These are phyloP conservation scores for Linum tenue DNA, from an alignment of 345 rosid species.

Conservation along the genomic window DNA sequence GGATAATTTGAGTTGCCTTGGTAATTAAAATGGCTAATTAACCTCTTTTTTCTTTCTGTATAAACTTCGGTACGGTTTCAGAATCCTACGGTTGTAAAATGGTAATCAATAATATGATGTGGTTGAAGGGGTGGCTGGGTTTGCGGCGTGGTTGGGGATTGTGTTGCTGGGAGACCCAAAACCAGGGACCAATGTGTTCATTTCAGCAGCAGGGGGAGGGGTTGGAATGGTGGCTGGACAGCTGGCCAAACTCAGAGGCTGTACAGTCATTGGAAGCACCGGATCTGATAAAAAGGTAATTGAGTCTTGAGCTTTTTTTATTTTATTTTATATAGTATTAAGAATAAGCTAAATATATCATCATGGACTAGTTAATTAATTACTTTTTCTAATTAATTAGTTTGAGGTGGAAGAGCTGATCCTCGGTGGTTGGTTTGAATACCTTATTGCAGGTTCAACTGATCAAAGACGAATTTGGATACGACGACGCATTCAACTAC, in stretches of 20 bases:
- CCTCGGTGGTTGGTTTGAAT: no score
- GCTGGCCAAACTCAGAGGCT: conserved; percentile 40
- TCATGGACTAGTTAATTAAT: no score
- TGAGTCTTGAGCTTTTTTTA: background rate
- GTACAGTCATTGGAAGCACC: conserved; percentile 39
- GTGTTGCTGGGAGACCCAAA: conserved; percentile 31
- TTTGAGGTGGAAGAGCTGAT: no score
- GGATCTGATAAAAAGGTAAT: conserved; percentile 42
- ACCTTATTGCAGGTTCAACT: conserved; percentile 23
- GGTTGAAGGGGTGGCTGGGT: conserved; percentile 31
- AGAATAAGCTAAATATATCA: no score
- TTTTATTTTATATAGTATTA: no score
- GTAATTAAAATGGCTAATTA: conserved; percentile 3
- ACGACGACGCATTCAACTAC: conserved; percentile 47
- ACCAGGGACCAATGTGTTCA: conserved; percentile 30
- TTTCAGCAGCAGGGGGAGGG: conserved; percentile 47
- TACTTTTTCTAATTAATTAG: no score
- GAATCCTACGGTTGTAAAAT: no score
- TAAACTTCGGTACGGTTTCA: no score
- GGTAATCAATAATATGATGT: no score
- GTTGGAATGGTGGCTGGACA: conserved; percentile 51
- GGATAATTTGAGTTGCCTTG: conserved; percentile 29
- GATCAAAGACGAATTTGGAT: conserved; percentile 39
- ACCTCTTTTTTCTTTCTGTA: no score
- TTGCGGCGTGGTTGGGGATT: conserved; percentile 42